These are phyloP conservation scores for Candida silvicultrix DNA, from an alignment of 805 yeast genomes.

Conservation along the genomic window DNA sequence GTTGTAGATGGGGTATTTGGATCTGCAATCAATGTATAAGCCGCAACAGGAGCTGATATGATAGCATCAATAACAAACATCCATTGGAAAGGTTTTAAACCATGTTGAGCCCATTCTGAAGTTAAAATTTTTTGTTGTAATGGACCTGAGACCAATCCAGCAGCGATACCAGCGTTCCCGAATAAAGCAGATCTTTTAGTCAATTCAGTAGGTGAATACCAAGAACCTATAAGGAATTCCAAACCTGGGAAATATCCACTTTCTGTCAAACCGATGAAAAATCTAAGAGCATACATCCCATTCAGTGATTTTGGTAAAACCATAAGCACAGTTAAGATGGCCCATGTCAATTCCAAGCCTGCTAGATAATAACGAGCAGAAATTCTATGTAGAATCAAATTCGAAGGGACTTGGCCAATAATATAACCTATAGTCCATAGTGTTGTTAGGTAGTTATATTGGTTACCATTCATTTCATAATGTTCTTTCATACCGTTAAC, in stretches of 20 bases:
- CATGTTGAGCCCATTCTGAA: constrained; percentile 15
- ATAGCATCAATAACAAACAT: constrained; percentile 41
- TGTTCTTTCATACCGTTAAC: constrained; percentile 40
- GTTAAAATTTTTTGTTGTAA: constrained; percentile 28
- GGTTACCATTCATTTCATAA: constrained; percentile 30
- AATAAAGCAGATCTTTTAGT: constrained; percentile 24
- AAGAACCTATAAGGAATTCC: constrained; percentile 31
- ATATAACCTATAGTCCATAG: constrained; percentile 44
- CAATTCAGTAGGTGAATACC: constrained; percentile 25
- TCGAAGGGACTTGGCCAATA: constrained; percentile 41
- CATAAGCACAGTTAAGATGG: constrained; percentile 28
- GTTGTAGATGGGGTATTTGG: constrained; percentile 41
- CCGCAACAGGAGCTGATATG: constrained; percentile 34
- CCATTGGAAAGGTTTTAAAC: constrained; percentile 36
- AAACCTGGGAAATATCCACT: constrained; percentile 41
- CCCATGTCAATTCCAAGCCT: constrained; percentile 36
- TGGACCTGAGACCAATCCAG: constrained; percentile 32
- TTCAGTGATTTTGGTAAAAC: constrained; percentile 15
- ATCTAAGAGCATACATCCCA: constrained; percentile 24
- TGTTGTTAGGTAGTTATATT: constrained; percentile 36
- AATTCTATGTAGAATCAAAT: constrained; percentile 29
- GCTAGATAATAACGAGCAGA: constrained; percentile 38
- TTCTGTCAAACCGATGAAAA: constrained; percentile 35
- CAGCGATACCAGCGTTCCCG: constrained; percentile 25
- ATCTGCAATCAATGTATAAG: constrained; percentile 36